Evolutionary conservation across 2,329 filamentous ascomycete genomes (phyloP).

Genomic region (Ceratocystis lukuohia): DNA sequence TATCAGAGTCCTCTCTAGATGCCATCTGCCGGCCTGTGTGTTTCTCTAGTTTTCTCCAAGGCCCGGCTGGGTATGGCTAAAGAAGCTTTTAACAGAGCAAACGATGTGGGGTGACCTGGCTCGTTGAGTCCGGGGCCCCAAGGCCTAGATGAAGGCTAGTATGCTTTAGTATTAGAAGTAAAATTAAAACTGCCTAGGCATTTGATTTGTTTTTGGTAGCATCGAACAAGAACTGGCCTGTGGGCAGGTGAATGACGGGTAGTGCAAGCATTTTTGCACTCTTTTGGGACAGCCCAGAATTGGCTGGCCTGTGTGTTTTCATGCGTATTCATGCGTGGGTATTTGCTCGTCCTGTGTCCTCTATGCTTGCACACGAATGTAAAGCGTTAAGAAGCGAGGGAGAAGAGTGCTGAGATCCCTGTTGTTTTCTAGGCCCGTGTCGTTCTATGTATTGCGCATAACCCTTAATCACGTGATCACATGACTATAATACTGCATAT

Average conservation of each 20-base stretch:
- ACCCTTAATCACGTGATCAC: too few species aligned
- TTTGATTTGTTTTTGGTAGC: background rate
- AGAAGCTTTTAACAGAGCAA: background rate
- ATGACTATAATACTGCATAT: too few species aligned
- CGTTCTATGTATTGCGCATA: too few species aligned
- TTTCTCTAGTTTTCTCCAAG: background rate
- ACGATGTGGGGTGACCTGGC: background rate
- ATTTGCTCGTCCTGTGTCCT: background rate
- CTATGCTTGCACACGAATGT: background rate
- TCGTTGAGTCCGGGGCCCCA: background rate
- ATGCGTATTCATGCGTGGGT: background rate
- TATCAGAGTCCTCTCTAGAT: background rate
- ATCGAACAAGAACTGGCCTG: background rate
- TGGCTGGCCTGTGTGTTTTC: background rate
- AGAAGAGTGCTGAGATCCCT: too few species aligned
- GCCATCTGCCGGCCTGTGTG: background rate
- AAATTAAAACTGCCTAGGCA: too few species aligned
- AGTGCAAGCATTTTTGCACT: background rate
- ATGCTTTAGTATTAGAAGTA: too few species aligned
- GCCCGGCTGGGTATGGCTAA: background rate
- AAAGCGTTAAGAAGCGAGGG: too few species aligned
- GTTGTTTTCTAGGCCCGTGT: too few species aligned
- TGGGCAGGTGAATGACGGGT: background rate
- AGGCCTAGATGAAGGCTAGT: background rate
- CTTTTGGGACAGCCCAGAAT: background rate